Base-by-base conservation (phyloP, 768 basidiomycete species). In the Piloderma croceum region DNA sequence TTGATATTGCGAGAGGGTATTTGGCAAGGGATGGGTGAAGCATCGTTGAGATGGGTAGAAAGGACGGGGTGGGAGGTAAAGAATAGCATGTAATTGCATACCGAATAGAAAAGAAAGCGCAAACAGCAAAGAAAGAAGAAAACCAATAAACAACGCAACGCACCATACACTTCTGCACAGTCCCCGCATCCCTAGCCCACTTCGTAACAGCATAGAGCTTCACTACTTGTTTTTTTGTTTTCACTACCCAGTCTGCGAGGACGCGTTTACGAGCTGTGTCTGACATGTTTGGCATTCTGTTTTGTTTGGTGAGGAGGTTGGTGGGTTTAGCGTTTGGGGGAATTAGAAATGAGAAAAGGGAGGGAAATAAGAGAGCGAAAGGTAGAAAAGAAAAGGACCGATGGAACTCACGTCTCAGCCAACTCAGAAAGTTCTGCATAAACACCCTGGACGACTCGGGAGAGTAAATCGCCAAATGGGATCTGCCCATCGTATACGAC, bases 221-320 rank as follows among this genome's bases (percentile, higher is more conserved):
- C 22, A 90, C 83, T 24, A 90, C 77, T 53, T 94, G 90, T 52
- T 90, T 85, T 62, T 93, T 87, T 5, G 76, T 87, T 58, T 83
- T 81, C n/a, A 90, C 83, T 0, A 90, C 89, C 77, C 86, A 93
- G 49, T 92, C 89, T 3, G 87, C 87, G 23, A 93, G 64, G 13
- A 74, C 79, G 24, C 86, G 78, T 53, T 92, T 92, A 38, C 90
- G 76, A 36, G 80, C 83, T 17, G 63, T 64, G 52, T 90, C 87
- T 11, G 86, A 87, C 82, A 84, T 85, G 54, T 82, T 81, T 32
- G 86, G 87, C 68, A 90, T 76, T 13, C 79, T 82, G 43, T 15
- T n/a, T n/a, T n/a, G n/a, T n/a, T n/a, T n/a, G n/a, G n/a, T n/a
- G n/a, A n/a, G n/a, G n/a, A n/a, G n/a, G n/a, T n/a, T 41, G 31